Percentiles rank a stretch among this genome's conserved stretches.
Evolutionary conservation across 352 stramenopile genomes (phyloP).

Genomic region (Pythium oligandrum): DNA sequence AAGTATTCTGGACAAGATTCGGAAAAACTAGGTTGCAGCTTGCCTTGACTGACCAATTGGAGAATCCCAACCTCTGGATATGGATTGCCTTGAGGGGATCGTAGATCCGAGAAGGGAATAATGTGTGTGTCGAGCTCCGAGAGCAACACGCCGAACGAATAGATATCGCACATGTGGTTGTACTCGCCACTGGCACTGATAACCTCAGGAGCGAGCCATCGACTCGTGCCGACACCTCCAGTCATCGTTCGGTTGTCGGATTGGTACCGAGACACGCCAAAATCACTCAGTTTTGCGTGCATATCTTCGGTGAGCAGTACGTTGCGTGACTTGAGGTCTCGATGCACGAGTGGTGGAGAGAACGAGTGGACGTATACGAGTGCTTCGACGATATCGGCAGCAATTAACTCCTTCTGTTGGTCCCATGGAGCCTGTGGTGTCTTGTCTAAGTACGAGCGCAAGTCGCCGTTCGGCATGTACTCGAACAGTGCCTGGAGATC

Average conservation of each 20-base stretch:
- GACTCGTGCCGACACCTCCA: constrained; percentile 17
- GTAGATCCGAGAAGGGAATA: constrained; percentile 8
- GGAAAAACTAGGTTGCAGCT: constrained; percentile 10
- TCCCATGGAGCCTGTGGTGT: not conserved
- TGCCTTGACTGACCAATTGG: constrained; percentile 2
- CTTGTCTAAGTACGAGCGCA: constrained; percentile 15
- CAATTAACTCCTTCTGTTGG: no score
- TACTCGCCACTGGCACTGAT: constrained; percentile 15
- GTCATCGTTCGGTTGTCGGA: constrained; percentile 18
- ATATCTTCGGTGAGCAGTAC: constrained; percentile 21
- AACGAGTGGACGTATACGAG: constrained; percentile 21
- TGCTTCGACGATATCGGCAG: constrained; percentile 12
- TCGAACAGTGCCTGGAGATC: constrained; percentile 18
- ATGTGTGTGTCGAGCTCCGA: constrained; percentile 16
- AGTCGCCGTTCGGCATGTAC: constrained; percentile 14
- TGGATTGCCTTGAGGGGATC: constrained; percentile 4
- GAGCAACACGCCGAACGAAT: constrained; percentile 28
- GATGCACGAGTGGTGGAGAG: constrained; percentile 19
- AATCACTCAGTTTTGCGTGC: constrained; percentile 25
- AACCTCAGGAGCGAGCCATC: constrained; percentile 26
- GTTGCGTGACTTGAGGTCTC: constrained; percentile 37
- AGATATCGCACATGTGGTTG: constrained; percentile 17
- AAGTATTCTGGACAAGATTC: constrained; percentile 4
- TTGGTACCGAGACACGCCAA: constrained; percentile 20
- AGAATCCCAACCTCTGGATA: constrained; percentile 16